Percentiles rank a stretch among this genome's conserved stretches.
phyloP scores from a whole-genome alignment of 176 grass and related monocot genomes.

The Aegilops speltoides region DNA sequence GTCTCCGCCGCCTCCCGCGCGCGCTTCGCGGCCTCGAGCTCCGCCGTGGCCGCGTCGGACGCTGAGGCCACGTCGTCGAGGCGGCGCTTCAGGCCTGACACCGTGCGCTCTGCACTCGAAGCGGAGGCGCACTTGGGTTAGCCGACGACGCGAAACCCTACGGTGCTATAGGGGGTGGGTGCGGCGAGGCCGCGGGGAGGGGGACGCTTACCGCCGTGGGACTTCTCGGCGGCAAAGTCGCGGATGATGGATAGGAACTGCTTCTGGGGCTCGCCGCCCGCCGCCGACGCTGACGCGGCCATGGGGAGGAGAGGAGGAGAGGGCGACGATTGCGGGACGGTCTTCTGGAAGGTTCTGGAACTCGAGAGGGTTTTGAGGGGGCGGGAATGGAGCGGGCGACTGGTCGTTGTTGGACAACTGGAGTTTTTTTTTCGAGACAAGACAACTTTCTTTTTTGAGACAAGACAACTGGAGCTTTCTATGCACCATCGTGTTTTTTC shows the following conservation, averaged over 20 bases:
- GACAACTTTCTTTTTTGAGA: too few relatives aligned
- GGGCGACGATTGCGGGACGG: background rate
- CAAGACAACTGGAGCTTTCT: too few relatives aligned
- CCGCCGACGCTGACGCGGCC: slow-evolving; percentile 1
- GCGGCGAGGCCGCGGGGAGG: too few relatives aligned
- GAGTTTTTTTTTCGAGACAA: background rate
- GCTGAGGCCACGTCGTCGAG: slow-evolving; percentile 36
- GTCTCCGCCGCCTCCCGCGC: slow-evolving; percentile 53
- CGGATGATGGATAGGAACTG: slow-evolving; percentile 75
- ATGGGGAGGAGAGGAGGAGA: background rate
- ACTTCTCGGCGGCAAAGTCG: slow-evolving; percentile 67
- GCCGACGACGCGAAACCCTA: background rate
- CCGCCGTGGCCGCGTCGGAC: slow-evolving; percentile 37
- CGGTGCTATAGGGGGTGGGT: background rate
- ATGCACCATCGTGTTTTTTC: background rate
- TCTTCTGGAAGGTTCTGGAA: slow-evolving; percentile 33
- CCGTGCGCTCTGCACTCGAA: slow-evolving; percentile 47
- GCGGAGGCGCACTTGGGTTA: background rate
- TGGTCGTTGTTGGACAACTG: background rate
- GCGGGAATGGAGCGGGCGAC: background rate
- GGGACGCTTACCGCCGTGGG: slow-evolving; percentile 54
- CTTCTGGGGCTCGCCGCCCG: slow-evolving; percentile 61
- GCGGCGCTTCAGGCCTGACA: slow-evolving; percentile 60
- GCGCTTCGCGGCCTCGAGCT: slow-evolving; percentile 57
- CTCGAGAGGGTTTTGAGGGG: background rate